A percentile compares a stretch with the other conserved stretches of the same genome.
phyloP scores from a whole-genome alignment of 495 filamentous ascomycete species.

The Annulohypoxylon moriforme region DNA sequence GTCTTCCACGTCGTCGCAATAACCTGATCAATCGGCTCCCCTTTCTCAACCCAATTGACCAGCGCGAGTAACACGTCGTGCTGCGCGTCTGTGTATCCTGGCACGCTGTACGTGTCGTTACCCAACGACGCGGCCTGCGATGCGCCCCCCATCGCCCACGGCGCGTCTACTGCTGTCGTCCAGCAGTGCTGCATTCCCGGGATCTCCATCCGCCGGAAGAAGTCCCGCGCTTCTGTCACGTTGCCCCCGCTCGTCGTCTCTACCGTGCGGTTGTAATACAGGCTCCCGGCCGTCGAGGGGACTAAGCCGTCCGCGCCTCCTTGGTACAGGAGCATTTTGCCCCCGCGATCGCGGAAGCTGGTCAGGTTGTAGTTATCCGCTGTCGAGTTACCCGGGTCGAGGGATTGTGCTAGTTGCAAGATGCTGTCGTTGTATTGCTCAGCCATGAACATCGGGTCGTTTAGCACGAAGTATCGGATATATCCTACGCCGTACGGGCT shows the following conservation, averaged over 20 bases:
- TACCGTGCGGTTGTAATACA: slow-evolving; percentile 60
- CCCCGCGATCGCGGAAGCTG: slow-evolving; percentile 59
- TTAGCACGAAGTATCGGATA: slow-evolving; percentile 56
- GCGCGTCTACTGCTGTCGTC: slow-evolving; percentile 45
- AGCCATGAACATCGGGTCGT: slow-evolving; percentile 55
- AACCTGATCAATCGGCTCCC: slow-evolving; percentile 45
- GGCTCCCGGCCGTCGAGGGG: slow-evolving; percentile 52
- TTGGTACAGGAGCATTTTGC: slow-evolving; percentile 68
- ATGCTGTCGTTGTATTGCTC: slow-evolving; percentile 52
- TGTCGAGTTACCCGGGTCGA: slow-evolving; percentile 60
- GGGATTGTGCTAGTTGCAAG: slow-evolving; percentile 51
- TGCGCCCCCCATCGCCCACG: slow-evolving; percentile 54
- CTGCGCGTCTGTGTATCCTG: slow-evolving; percentile 57
- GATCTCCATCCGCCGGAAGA: slow-evolving; percentile 54
- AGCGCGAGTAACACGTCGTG: slow-evolving; percentile 61
- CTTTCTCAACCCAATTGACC: slow-evolving; percentile 62
- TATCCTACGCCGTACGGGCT: slow-evolving; percentile 57
- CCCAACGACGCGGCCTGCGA: slow-evolving; percentile 45
- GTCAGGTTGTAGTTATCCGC: slow-evolving; percentile 62
- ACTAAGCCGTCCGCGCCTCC: slow-evolving; percentile 63
- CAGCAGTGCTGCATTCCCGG: slow-evolving; percentile 57
- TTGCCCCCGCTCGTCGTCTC: slow-evolving; percentile 48
- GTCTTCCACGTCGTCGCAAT: slow-evolving; percentile 56
- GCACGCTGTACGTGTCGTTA: slow-evolving; percentile 46
- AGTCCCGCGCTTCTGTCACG: slow-evolving; percentile 39